Conservation (phyloP, 1,139 yeast genomes). For the Pichia sp. region DNA sequence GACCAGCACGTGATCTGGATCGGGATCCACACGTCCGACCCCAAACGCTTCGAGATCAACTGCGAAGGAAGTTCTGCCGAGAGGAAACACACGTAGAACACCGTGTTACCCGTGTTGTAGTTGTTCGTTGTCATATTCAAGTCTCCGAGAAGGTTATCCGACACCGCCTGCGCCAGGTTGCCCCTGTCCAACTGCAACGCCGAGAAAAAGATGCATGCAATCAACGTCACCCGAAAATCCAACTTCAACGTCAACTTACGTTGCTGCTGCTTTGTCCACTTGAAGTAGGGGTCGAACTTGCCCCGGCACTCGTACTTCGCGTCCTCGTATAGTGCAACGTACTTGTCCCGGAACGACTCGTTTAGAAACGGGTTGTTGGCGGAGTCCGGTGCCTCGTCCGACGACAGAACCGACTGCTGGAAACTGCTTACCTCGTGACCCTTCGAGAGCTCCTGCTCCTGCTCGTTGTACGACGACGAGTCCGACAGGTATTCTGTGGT, state of each 20-base stretch:
- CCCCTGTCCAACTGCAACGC: conserved; percentile 51
- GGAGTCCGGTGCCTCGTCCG: conserved; percentile 13
- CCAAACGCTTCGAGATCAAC: conserved; percentile 47
- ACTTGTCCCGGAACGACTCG: conserved; percentile 40
- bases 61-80: conserved; percentile 54
- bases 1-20: conserved; percentile 50
- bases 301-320: conserved; percentile 42
- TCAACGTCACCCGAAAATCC: conserved; percentile 43
- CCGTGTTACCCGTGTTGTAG: conserved; percentile 47
- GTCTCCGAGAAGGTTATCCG: conserved; percentile 46
- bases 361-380: conserved; percentile 34
- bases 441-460: background rate
- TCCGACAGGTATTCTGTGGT: background rate
- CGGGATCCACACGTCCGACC: conserved; percentile 54
- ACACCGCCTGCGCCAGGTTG: conserved; percentile 47
- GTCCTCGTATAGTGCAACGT: conserved; percentile 39
- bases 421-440: background rate
- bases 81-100: conserved; percentile 43
- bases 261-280: conserved; percentile 45
- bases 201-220: conserved; percentile 49
- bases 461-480: background rate
- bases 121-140: conserved; percentile 43
- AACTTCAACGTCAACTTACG: conserved; percentile 38
- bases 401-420: background rate
- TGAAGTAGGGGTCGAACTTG: conserved; percentile 42